Evolutionary conservation across 2,329 filamentous ascomycete genomes (phyloP), one percentile per base, ranked within the genome.

Genomic region (Elsinoe arachidis): DNA sequence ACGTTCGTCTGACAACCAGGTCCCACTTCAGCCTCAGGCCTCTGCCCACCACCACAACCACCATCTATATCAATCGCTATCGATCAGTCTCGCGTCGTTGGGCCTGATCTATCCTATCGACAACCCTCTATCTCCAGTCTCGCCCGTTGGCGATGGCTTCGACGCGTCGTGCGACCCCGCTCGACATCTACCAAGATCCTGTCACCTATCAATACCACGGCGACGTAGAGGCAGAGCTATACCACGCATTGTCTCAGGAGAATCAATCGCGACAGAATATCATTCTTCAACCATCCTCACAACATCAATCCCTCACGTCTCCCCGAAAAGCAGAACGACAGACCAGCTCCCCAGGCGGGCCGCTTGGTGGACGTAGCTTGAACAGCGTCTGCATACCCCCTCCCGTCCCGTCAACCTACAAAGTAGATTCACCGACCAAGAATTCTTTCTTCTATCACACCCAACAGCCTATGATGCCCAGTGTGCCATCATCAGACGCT

Each of bases 401-500:
- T 33, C 86, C 87, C 1, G 70, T 74, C 56, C 74, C 75, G 61
- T 74, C 78, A 58, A 69, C 70, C 17, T 79, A 79, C 64, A 72
- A 73, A 35, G 87, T 85, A 35, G 86, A 88, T 70, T 87, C 84
- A 26, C 80, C 85, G 57, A 76, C 81, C 66, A 90, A 90, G 78
- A 86, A 82, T 57, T 59, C 58, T 33, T 61, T 59, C 59, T 67
- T 68, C 61, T 69, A 67, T 59, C 53, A 62, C 30, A 37, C 19
- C 21, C 26, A 59, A 11, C 52, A 59, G 12, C 57, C 44, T 11
- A 39, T 49, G 17, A 68, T 72, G 72, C 78, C 58, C 74, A 52
- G 80, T 76, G 59, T 83, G 80, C 67, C 82, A 83, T 70, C 74
- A 78, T 10, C 78, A 81, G 62, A 80, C 61, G 76, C 78, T 3